Conservation (phyloP, 225 moss, liverwort and hornwort genomes). For the Polytrichum commune region DNA sequence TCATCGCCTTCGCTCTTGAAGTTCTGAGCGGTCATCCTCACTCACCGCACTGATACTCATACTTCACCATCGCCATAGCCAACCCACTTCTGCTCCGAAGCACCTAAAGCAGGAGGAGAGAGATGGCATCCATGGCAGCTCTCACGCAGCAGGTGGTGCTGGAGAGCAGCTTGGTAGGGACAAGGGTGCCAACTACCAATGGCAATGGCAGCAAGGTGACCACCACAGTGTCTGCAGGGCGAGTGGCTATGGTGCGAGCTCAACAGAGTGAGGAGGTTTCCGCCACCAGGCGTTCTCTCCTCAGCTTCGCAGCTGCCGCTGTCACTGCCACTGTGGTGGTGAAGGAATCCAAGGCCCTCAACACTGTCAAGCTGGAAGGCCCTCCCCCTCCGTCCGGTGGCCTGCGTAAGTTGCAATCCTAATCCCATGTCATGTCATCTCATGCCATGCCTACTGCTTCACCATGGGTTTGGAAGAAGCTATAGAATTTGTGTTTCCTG, state of each 20-base stretch:
- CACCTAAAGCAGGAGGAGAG: too few species aligned
- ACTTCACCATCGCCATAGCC: too few species aligned
- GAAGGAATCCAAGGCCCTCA: constrained; percentile 43
- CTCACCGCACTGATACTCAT: too few species aligned
- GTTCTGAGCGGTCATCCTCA: too few species aligned
- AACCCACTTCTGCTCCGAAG: too few species aligned
- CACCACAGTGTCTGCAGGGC: constrained; percentile 8
- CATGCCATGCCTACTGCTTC: background rate
- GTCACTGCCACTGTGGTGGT: constrained; percentile 52
- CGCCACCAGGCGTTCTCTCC: constrained; percentile 52
- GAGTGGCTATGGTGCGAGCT: constrained; percentile 40
- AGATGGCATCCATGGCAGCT: constrained; percentile 45
- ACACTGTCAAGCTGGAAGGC: constrained; percentile 40
- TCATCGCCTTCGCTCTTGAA: too few species aligned
- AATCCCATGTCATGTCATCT: background rate
- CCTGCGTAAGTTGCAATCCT: constrained; percentile 52
- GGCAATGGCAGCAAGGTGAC: constrained; percentile 15
- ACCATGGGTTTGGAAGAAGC: background rate
- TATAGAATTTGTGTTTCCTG: background rate
- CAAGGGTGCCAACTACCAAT: constrained; percentile 20
- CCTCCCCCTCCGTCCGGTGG: constrained; percentile 64
- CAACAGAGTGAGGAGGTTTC: constrained; percentile 26
- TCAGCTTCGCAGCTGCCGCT: constrained; percentile 56
- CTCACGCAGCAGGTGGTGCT: constrained; percentile 22
- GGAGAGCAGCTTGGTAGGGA: constrained; percentile 38